phyloP scores from a whole-genome alignment of 805 yeast species.

The Candida morakotiae region DNA sequence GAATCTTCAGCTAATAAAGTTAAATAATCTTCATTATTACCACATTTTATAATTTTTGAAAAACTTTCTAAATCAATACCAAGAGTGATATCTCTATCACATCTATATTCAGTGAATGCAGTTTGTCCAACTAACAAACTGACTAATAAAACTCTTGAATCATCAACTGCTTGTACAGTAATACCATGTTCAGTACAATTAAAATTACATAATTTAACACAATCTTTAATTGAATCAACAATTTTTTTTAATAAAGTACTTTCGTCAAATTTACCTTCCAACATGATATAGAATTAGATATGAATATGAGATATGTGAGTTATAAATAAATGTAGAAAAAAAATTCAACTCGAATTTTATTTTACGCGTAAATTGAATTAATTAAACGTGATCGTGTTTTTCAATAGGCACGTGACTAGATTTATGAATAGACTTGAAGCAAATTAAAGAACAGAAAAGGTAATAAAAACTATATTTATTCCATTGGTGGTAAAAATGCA shows the following conservation, averaged over 20 bases:
- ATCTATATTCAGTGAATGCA: slow-evolving; percentile 88
- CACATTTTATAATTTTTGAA: slow-evolving; percentile 84
- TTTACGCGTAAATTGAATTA: too few relatives aligned
- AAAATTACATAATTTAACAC: slow-evolving; percentile 92
- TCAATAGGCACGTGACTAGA: not conserved
- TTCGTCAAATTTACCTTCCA: slow-evolving; percentile 95
- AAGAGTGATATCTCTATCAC: slow-evolving; percentile 88
- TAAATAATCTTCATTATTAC: slow-evolving; percentile 82
- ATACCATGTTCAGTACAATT: slow-evolving; percentile 95
- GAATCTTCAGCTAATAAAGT: slow-evolving; percentile 86
- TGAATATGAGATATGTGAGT: too few relatives aligned
- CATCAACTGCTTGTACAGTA: slow-evolving; percentile 96
- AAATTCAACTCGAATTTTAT: too few relatives aligned
- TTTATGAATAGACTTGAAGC: not conserved
- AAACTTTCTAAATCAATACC: slow-evolving; percentile 90
- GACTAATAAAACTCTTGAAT: slow-evolving; percentile 90
- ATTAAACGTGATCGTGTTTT: too few relatives aligned
- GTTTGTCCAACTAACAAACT: slow-evolving; percentile 83
- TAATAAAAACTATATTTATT: too few relatives aligned
- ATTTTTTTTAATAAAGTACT: slow-evolving; percentile 88
- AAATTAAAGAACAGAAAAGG: not conserved
- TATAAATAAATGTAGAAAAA: not conserved
- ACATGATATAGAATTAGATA: slow-evolving; percentile 46
- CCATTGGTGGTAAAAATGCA: slow-evolving; percentile 38
- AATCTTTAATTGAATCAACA: slow-evolving; percentile 90